Evolutionary conservation across 306 rosid genomes (phyloP), one percentile per base, ranked within the genome.

Genomic region (Mimosa pudica): DNA sequence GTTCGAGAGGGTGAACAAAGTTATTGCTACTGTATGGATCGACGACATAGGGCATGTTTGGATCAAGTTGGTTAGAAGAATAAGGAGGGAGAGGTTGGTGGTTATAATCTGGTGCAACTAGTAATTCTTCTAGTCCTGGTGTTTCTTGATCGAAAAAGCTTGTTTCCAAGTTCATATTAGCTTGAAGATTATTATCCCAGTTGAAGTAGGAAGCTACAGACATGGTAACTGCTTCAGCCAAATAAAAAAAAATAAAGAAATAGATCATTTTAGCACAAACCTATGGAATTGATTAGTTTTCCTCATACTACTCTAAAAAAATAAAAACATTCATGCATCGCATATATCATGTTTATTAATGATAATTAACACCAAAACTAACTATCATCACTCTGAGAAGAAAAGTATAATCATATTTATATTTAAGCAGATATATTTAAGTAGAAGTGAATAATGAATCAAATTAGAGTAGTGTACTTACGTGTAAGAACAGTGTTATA

Each of bases 141-240:
- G 65, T 4, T 69, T 41, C 16, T 58, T 84, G 81, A 66, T 75
- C 51, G 57, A 78, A 77, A 63, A 69, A 10, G 24, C 13, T 68
- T 13, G 35, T 52, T 73, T 77, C 77, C 2, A 80, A 69, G 68
- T 69, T 76, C 4, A 78, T 58, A 45, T 17, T 52, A 69, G 73
- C 10, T 80, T 83, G 83, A 41, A 83, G 57, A 45, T 76, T 11
- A 12, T 3, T 18, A 4, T 80, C 78, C 48, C 70, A 79, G 60
- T 87, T 77, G 52, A 49, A 74, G 81, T 77, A 77, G 0, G 85
- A 61, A 64, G 51, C 58, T 0, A 75, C 51, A 20, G 86, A 73
- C 90, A 87, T 87, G n/a, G 63, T 14, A 7, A 57, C 33, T 60
- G 36, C 35, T 60, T 54, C 32, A n/a, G 5, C 41, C 17, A 41